These are phyloP conservation scores for Penicillium sp. DNA, from an alignment of 2,329 filamentous ascomycete species.

Conservation along the genomic window DNA sequence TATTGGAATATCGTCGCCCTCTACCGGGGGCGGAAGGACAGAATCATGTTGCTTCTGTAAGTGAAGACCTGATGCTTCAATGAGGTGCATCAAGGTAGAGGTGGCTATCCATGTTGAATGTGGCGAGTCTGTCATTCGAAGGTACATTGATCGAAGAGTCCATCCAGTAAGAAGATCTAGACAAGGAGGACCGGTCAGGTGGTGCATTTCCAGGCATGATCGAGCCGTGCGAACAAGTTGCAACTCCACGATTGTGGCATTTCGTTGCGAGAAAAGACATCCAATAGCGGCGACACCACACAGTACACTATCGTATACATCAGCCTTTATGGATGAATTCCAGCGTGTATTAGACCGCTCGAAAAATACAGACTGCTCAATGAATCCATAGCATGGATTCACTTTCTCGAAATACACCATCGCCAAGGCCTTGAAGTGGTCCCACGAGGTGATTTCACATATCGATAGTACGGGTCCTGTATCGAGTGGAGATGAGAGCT, in stretches of 20 bases:
- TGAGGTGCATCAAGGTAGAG: constrained; percentile 42
- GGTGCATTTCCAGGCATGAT: constrained; percentile 39
- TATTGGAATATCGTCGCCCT: constrained; percentile 32
- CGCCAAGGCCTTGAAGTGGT: constrained; percentile 44
- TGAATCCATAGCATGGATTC: constrained; percentile 50
- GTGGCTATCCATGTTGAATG: constrained; percentile 42
- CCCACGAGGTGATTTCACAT: constrained; percentile 44
- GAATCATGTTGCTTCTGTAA: constrained; percentile 15
- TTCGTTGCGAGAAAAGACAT: constrained; percentile 46
- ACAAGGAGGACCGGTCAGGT: constrained; percentile 17
- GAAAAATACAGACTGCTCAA: constrained; percentile 27
- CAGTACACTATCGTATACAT: constrained; percentile 45
- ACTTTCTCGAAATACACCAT: constrained; percentile 49
- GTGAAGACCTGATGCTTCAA: constrained; percentile 46
- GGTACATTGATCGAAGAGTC: constrained; percentile 49
- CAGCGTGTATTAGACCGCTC: constrained; percentile 20
- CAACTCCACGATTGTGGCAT: constrained; percentile 41
- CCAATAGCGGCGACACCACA: constrained; percentile 52
- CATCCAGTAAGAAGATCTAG: constrained; percentile 37
- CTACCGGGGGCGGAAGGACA: constrained; percentile 8
- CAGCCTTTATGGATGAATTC: constrained; percentile 18
- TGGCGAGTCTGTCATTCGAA: constrained; percentile 50
- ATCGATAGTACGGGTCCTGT: constrained; percentile 28
- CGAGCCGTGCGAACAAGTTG: constrained; percentile 46
- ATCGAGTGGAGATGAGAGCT: constrained; percentile 14